Evolutionary conservation across 805 yeast genomes (phyloP).

Genomic region (Teunomyces tritomae): DNA sequence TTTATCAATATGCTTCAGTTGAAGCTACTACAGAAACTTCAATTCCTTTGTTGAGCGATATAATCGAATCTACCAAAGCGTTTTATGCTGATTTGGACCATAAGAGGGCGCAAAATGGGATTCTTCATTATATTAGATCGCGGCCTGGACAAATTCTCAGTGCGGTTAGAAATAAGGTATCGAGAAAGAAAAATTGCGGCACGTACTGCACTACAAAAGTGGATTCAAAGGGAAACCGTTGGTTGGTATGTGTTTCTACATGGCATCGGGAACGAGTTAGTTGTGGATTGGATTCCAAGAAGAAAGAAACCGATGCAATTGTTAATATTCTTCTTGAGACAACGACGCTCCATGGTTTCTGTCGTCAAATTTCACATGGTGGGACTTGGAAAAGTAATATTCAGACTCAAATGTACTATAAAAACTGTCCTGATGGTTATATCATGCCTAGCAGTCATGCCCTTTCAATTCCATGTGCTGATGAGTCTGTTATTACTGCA

Average conservation of each 20-base stretch:
- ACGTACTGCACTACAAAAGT: not conserved
- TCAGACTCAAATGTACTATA: not conserved
- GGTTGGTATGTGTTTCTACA: conserved; percentile 1
- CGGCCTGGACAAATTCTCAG: not conserved
- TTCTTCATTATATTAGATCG: not conserved
- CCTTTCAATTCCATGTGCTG: not conserved
- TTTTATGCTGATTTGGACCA: conserved; percentile 1
- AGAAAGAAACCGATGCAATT: not conserved
- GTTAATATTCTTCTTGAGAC: not conserved
- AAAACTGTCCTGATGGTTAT: not conserved
- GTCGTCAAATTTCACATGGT: not conserved
- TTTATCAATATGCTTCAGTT: not conserved
- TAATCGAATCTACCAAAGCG: not conserved
- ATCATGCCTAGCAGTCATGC: not conserved
- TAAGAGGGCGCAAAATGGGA: not conserved
- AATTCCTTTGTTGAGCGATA: not conserved
- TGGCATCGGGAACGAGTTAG: conserved; percentile 1
- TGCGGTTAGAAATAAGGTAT: not conserved
- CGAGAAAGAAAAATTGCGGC: not conserved
- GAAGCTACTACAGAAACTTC: not conserved
- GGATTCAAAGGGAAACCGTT: not conserved
- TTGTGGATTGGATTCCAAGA: not conserved
- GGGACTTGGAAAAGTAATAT: conserved; percentile 1
- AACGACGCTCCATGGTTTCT: not conserved
- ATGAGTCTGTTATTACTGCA: not conserved